Evolutionary conservation across 345 rosid species (phyloP).

Genomic region (Noccaea caerulescens): DNA sequence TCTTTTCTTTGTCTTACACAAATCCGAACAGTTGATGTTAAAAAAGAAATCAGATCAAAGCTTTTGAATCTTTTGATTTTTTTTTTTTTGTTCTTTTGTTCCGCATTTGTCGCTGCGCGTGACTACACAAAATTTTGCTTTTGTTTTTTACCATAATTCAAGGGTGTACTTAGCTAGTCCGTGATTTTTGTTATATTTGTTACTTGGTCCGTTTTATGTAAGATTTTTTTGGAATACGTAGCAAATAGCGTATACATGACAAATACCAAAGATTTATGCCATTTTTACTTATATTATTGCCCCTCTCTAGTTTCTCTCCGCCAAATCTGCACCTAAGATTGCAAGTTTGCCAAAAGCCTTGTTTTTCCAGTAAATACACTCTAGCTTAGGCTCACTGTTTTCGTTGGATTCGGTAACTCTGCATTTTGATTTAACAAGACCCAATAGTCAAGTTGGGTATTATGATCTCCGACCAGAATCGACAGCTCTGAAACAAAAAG

Average conservation of each 20-base stretch:
- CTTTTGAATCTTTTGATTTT: constrained; percentile 24
- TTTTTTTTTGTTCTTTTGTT: constrained; percentile 27
- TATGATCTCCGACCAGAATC: constrained; percentile 42
- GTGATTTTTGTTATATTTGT: constrained; percentile 29
- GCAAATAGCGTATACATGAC: not conserved
- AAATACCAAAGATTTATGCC: not conserved
- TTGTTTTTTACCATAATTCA: constrained; percentile 20
- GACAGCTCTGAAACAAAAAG: constrained; percentile 33
- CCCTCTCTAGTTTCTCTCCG: not conserved
- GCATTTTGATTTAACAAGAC: constrained; percentile 31
- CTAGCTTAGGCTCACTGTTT: not conserved
- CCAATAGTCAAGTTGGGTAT: constrained; percentile 32
- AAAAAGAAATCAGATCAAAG: constrained; percentile 19
- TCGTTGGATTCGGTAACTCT: constrained; percentile 19
- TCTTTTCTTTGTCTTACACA: constrained; percentile 37
- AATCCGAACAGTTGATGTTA: constrained; percentile 39
- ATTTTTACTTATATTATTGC: not conserved
- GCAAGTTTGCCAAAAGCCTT: not conserved
- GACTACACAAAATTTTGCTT: constrained; percentile 5
- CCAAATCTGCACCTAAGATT: not conserved
- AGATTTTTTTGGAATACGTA: not conserved
- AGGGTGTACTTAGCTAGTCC: constrained; percentile 19
- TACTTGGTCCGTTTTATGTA: constrained; percentile 12
- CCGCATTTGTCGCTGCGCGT: constrained; percentile 39
- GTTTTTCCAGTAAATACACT: not conserved